Conservation (phyloP, 768 basidiomycete genomes). For the Trametes sanguinea region DNA sequence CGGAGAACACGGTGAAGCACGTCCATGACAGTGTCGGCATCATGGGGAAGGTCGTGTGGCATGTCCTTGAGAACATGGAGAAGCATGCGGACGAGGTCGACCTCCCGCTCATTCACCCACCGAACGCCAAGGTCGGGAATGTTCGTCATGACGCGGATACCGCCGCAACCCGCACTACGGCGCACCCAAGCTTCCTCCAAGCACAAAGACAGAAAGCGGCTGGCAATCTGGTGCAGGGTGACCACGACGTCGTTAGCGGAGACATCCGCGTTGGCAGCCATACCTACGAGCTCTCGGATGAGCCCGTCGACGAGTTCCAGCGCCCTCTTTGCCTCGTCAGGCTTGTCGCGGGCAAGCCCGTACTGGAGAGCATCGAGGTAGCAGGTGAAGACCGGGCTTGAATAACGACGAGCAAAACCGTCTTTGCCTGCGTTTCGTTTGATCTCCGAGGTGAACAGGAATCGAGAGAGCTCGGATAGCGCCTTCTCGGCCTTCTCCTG, state of each 20-base stretch:
- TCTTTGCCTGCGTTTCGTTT: constrained; percentile 58
- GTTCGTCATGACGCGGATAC: constrained; percentile 77
- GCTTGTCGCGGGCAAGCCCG: constrained; percentile 67
- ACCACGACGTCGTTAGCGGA: constrained; percentile 57
- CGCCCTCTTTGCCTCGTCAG: constrained; percentile 60
- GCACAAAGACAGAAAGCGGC: constrained; percentile 82
- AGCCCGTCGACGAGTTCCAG: constrained; percentile 61
- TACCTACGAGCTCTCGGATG: constrained; percentile 63
- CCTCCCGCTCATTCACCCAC: constrained; percentile 85
- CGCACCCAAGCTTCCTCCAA: constrained; percentile 88
- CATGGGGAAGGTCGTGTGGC: constrained; percentile 82
- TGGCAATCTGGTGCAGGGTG: constrained; percentile 80
- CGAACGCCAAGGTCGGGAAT: constrained; percentile 70
- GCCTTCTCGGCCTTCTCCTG: constrained; percentile 69
- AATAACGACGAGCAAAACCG: constrained; percentile 49
- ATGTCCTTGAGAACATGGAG: constrained; percentile 94
- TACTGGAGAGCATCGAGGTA: constrained; percentile 83
- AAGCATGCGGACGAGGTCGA: constrained; percentile 87
- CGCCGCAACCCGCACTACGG: constrained; percentile 87
- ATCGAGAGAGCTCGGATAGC: constrained; percentile 65
- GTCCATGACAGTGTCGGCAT: constrained; percentile 76
- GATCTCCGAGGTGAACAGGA: constrained; percentile 77
- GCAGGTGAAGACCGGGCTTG: constrained; percentile 61
- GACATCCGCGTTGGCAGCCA: constrained; percentile 50
- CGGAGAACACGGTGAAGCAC: constrained; percentile 70